Conservation (phyloP, 805 yeast species). For the Grigorovia jiainica region DNA sequence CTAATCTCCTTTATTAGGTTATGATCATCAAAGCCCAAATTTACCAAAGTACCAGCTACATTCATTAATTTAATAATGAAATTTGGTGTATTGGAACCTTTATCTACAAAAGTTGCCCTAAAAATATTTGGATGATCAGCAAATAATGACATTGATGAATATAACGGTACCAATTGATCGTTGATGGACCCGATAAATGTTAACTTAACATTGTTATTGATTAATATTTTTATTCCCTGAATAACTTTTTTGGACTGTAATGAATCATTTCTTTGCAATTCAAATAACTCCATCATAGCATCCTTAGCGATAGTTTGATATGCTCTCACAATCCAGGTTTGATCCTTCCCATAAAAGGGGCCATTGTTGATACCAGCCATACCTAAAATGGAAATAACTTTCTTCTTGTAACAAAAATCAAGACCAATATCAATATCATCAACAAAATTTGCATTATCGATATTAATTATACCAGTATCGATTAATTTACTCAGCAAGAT, state of each 20-base stretch:
- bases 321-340: constrained; percentile 72
- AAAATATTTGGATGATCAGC: constrained; percentile 82
- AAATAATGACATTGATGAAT: constrained; percentile 77
- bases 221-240: constrained; percentile 53
- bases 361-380: constrained; percentile 97
- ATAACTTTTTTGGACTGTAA: constrained; percentile 62
- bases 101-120: constrained; percentile 84
- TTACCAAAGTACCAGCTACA: constrained; percentile 62
- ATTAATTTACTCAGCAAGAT: constrained; percentile 67
- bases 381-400: constrained; percentile 62
- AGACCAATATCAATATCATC: constrained; percentile 9
- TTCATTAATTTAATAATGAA: constrained; percentile 70
- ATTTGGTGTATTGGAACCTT: constrained; percentile 64
- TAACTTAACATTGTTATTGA: constrained; percentile 64
- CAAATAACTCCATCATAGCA: constrained; percentile 76
- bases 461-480: constrained; percentile 41
- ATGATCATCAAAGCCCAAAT: constrained; percentile 74
- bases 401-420: constrained; percentile 17
- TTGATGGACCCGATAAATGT: constrained; percentile 82
- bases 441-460: constrained; percentile 23
- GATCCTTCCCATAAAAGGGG: constrained; percentile 89
- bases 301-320: constrained; percentile 86
- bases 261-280: constrained; percentile 70
- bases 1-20: constrained; percentile 82
- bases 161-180: constrained; percentile 89